Conservation (phyloP, 176 grass and related monocot genomes). For the Pontederia paniculata region DNA sequence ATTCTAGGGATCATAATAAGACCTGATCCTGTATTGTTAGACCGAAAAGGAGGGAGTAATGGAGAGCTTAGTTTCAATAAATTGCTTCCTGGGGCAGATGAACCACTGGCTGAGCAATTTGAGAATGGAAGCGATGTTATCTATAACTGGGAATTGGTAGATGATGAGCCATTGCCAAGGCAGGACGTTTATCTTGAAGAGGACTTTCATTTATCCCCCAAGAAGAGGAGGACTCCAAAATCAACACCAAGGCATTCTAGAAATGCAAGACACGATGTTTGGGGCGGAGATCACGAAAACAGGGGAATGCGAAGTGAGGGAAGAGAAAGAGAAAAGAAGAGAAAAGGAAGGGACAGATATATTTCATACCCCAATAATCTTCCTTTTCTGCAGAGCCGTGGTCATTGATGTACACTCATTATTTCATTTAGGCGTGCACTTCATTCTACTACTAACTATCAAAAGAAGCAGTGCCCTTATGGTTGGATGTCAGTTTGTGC, state of each 20-base stretch:
- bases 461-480: no score
- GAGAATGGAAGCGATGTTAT: slow-evolving; percentile 33
- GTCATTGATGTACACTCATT: no score
- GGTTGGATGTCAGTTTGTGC: no score
- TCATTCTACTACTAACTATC: no score
- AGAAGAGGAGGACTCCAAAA: slow-evolving; percentile 51
- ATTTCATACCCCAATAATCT: not conserved
- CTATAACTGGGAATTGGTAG: slow-evolving; percentile 85
- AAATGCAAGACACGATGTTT: slow-evolving; percentile 21
- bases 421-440: no score
- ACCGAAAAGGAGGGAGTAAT: slow-evolving; percentile 69
- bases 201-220: slow-evolving; percentile 23
- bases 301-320: slow-evolving; percentile 21
- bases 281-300: slow-evolving; percentile 18
- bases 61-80: slow-evolving; percentile 21
- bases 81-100: slow-evolving; percentile 50
- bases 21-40: slow-evolving; percentile 61
- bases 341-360: slow-evolving; percentile 14
- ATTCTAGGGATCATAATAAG: slow-evolving; percentile 84
- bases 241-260: slow-evolving; percentile 34
- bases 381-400: no score
- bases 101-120: slow-evolving; percentile 35
- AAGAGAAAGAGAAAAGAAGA: slow-evolving; percentile 10
- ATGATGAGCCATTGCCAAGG: slow-evolving; percentile 85
- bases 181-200: slow-evolving; percentile 32